phyloP scores from a whole-genome alignment of 345 rosid species.

The Boechera stricta region DNA sequence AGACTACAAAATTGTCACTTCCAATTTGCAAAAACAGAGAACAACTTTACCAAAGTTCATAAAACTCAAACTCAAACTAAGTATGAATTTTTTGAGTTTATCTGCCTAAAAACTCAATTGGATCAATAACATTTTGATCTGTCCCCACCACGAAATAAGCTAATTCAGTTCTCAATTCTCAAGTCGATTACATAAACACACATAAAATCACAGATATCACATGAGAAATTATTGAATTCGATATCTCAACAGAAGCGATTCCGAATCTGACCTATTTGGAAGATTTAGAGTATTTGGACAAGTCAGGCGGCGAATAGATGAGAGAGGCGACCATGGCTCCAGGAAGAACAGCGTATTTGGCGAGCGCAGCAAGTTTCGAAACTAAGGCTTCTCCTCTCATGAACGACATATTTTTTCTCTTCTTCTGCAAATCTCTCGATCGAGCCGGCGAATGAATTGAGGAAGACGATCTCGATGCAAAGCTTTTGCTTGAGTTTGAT shows the following conservation, averaged over 20 bases:
- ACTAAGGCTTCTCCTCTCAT: slow-evolving; percentile 75
- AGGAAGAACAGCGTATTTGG: slow-evolving; percentile 61
- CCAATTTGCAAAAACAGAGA: neutral
- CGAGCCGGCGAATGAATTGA: slow-evolving; percentile 29
- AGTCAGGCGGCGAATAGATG: slow-evolving; percentile 41
- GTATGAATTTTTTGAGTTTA: neutral
- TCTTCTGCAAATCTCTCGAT: slow-evolving; percentile 31
- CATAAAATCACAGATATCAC: neutral
- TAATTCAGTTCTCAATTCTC: neutral
- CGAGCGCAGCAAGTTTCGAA: slow-evolving; percentile 60
- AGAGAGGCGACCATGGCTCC: slow-evolving; percentile 61
- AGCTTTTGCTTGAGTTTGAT: no score
- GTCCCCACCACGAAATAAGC: neutral
- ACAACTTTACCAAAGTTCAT: neutral
- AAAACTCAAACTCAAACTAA: neutral
- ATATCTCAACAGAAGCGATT: neutral
- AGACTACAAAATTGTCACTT: neutral
- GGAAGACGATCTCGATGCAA: neutral
- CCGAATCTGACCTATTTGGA: slow-evolving; percentile 39
- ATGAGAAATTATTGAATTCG: neutral
- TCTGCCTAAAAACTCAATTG: neutral
- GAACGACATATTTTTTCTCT: slow-evolving; percentile 39
- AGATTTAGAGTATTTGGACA: slow-evolving; percentile 42
- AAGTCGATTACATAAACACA: neutral
- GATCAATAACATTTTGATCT: neutral